These are phyloP conservation scores for Cryoendolithus antarcticus DNA, from an alignment of 2,329 filamentous ascomycete species.

Conservation along the genomic window DNA sequence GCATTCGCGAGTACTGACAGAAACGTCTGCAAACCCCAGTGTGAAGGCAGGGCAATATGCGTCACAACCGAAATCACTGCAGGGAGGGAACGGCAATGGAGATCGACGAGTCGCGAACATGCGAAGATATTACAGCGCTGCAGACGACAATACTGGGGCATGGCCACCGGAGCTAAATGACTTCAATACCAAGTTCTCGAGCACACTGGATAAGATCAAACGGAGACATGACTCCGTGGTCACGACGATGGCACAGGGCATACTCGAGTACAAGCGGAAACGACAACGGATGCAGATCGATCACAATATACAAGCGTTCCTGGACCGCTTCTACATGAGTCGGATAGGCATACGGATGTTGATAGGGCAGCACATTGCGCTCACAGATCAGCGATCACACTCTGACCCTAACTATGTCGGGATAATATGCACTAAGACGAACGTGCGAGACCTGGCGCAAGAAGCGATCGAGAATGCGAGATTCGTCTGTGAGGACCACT, in stretches of 20 bases:
- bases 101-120: slow-evolving; percentile 31
- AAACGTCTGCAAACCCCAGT: slow-evolving; percentile 82
- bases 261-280: slow-evolving; percentile 94
- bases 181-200: slow-evolving; percentile 84
- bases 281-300: slow-evolving; percentile 97
- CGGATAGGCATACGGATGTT: slow-evolving; percentile 98
- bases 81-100: slow-evolving; percentile 33
- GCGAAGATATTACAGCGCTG: slow-evolving; percentile 70
- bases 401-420: slow-evolving; percentile 90
- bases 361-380: slow-evolving; percentile 93
- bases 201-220: slow-evolving; percentile 88
- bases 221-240: slow-evolving; percentile 92
- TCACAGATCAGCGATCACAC: slow-evolving; percentile 84
- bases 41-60: slow-evolving; percentile 71
- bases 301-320: slow-evolving; percentile 90
- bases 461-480: slow-evolving; percentile 97
- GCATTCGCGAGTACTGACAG: slow-evolving; percentile 56
- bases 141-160: slow-evolving; percentile 73
- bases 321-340: slow-evolving; percentile 99
- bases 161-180: slow-evolving; percentile 92
- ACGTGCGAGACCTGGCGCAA: slow-evolving; percentile 84
- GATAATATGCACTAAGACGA: slow-evolving; percentile 98
- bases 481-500: slow-evolving; percentile 97
- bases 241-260: slow-evolving; percentile 94
- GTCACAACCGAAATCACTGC: slow-evolving; percentile 36